Base-by-base conservation (phyloP, 2,329 filamentous ascomycete species). In the Fusarium scirpi region DNA sequence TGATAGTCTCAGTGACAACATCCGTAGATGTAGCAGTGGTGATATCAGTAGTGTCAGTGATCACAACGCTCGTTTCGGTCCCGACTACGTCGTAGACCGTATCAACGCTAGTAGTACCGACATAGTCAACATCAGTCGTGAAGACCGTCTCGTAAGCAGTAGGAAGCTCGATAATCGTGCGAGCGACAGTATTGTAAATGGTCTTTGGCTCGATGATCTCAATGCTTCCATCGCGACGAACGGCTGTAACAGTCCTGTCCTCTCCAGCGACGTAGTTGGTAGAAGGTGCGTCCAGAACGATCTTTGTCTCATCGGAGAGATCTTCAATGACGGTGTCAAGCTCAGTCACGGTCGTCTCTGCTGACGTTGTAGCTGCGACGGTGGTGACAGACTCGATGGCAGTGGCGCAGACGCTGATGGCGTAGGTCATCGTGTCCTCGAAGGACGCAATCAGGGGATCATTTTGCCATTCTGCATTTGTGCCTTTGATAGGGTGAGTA, bases 321-420 rank as follows among this genome's bases (percentile, higher is more conserved):
- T 45, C 18, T 27, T 58, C 47, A 2, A 56, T 67, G 9, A 48
- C 40, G 4, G 45, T 52, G 18, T 34, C 30, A 1, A 44, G 44
- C 12, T 52, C 27, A 7, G 52, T 57, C 22, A 32, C 20, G 5
- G 52, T 66, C 13, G 32, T 45, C 3, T 41, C 53, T n/a, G 30
- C n/a, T 51, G 29, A 9, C 5, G 30, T n/a, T 43, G 55, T 52
- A 9, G 46, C 55, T 38, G 43, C n/a, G 11, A 45, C 38, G 5
- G 57, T 66, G 20, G 60, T 62, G 46, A 62, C 62, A 3, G 62
- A 44, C 41, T 68, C 62, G 12, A 68, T 64, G 7, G 62, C 51
- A 12, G 62, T 41, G 9, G 56, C 54, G 13, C 65, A 68, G 11
- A 68, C 47, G 6, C 34, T 51, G 10, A 49, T 32, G 3, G 62